Base-by-base conservation (phyloP, 2,329 filamentous ascomycete species). In the Leptodontidium sp. region DNA sequence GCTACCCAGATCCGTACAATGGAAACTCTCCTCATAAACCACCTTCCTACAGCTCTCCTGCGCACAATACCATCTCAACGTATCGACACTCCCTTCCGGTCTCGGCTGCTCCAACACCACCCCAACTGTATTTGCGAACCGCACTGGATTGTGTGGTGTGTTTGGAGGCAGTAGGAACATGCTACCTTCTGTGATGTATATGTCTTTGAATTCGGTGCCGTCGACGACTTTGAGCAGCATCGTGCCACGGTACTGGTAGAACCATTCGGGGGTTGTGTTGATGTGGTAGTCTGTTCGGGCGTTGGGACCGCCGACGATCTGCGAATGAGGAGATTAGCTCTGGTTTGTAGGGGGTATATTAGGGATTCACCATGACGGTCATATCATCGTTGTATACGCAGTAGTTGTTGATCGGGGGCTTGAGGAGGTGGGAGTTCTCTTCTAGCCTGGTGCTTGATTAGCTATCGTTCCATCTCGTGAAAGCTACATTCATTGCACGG, bases 221-320 rank as follows among this genome's bases (percentile, higher is more conserved):
- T 98, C 93, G 72, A 98, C 92, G 17, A 96, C 92, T 79, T 97
- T 97, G 75, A 99, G 91, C 68, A 96, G 85, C 95, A 98, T 98
- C 73, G 91, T 90, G 73, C 96, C 96, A 76, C 90, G 90, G 87
- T 97, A 90, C 82, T 98, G 95, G 86, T 96, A 98, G 88, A 98
- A 99, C 91, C 94, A 98, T 81, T 98, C 96, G 14, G 96, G 90
- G 0, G 95, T 98, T 76, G 90, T 85, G 85, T 98, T 98, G 87
- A 98, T 95, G 86, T 98, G 96, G 85, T 98, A 99, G 85, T 98
- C 96, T 66, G 94, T 98, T 72, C 96, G 90, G 70, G 93, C 93
- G 81, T 98, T 98, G 77, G 96, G 96, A 14, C 96, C 96, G 79
- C 96, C 96, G 71, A 99, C 94, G 76, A 97, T 94, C 91, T 90